Base-by-base conservation (phyloP, 768 basidiomycete species). In the Hortiboletus flavorubellus region DNA sequence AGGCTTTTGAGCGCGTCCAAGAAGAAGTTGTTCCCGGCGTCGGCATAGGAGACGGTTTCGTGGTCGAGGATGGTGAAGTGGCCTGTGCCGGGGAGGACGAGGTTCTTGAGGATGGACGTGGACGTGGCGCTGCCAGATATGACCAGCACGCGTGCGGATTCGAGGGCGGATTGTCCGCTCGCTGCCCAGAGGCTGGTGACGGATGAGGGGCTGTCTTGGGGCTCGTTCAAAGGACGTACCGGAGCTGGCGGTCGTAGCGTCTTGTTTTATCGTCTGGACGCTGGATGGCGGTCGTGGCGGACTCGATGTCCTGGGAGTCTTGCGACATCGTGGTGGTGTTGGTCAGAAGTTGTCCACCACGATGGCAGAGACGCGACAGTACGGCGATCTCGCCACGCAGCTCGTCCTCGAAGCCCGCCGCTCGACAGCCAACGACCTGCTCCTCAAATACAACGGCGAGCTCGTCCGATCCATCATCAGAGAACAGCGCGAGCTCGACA, bases 11-110 rank as follows among this genome's bases (percentile, higher is more conserved):
- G 71, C 0, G 85, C 88, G 39, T 89, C 82, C 26, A 99, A 77
- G 75, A 98, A 99, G 76, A 99, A 99, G 75, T 98, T 98, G 77
- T 93, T 92, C 1, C 94, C 94, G 0, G 93, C 85, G 63, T 98
- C 95, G 53, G 85, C 81, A 1, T 84, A 78, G 0, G 84, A 78
- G 30, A 87, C 86, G 38, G 69, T 51, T 3, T 72, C 67, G 23
- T 80, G 73, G 65, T 95, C 93, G 55, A 97, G 82, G 68, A 98
- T 83, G 46, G 95, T 96, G 69, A 97, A 98, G 66, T 90, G 84
- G n/a, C 95, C 93, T 60, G 98, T 85, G 8, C 96, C 96, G 3
- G 97, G 97, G 8, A 98, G 83, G 38, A 98, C 93, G 57, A 98
- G 86, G 67, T 98, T 98, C 80, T 99, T 98, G 53, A 99, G 80